Evolutionary conservation across 768 basidiomycete genomes (phyloP).

Genomic region (Sporobolomyces roseus): DNA sequence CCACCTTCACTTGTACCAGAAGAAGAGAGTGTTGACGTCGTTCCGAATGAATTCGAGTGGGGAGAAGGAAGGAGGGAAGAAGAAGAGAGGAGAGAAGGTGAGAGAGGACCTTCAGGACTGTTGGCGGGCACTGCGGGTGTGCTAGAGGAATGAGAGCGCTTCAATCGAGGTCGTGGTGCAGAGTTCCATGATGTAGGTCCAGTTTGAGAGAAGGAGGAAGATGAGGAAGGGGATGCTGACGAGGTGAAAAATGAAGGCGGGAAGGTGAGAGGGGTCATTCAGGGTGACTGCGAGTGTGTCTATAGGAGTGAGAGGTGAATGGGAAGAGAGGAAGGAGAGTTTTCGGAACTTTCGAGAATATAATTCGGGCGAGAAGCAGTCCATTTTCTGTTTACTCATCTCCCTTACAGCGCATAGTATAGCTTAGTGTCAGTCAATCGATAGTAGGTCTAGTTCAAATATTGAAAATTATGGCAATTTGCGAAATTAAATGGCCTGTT

Average conservation of each 20-base stretch:
- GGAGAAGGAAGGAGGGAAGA: not conserved
- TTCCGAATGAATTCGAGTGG: not conserved
- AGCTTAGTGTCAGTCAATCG: no score
- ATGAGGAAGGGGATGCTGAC: no score
- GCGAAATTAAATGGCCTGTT: no score
- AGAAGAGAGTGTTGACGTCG: not conserved
- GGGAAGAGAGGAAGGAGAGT: not conserved
- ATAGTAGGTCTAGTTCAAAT: no score
- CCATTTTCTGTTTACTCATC: no score
- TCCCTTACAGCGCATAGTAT: no score
- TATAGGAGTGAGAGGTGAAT: no score
- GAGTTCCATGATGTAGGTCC: constrained; percentile 16
- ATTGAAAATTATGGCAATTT: no score
- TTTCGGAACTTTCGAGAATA: not conserved
- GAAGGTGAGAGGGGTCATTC: not conserved
- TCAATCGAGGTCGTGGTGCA: not conserved
- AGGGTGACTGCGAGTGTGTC: not conserved
- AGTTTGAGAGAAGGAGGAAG: not conserved
- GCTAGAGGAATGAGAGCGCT: constrained; percentile 16
- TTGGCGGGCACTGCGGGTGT: not conserved
- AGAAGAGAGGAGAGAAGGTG: not conserved
- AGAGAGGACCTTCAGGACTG: not conserved
- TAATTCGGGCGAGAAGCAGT: no score
- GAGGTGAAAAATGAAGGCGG: not conserved
- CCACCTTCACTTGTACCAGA: no score